Evolutionary conservation across 345 rosid genomes (phyloP).

Genomic region (Combretum micranthum): DNA sequence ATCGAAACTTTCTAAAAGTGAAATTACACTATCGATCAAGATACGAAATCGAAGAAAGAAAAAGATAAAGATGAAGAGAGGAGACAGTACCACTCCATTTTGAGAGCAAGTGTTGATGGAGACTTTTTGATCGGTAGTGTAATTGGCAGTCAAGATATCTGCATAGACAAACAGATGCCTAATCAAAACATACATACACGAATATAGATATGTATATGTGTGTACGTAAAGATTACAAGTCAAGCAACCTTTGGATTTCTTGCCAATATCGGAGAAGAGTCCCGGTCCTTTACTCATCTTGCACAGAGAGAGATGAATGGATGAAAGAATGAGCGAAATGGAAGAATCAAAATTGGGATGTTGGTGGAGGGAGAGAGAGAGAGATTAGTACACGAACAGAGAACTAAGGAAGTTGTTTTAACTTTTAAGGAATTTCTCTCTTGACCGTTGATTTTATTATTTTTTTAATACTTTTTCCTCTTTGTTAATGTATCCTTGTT

Average conservation of each 20-base stretch:
- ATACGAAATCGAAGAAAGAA: background rate
- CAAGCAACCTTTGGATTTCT: slow-evolving; percentile 67
- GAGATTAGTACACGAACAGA: too few relatives aligned
- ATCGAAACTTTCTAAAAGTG: background rate
- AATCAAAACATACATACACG: background rate
- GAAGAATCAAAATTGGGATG: too few relatives aligned
- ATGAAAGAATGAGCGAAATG: too few relatives aligned
- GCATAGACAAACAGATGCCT: background rate
- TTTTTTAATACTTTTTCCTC: too few relatives aligned
- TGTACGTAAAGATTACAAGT: background rate
- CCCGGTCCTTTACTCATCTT: slow-evolving; percentile 87
- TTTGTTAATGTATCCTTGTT: too few relatives aligned
- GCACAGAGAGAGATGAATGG: too few relatives aligned
- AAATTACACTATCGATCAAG: background rate
- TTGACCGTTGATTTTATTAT: too few relatives aligned
- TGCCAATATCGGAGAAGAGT: slow-evolving; percentile 85
- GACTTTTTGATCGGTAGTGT: slow-evolving; percentile 75
- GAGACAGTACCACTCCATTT: slow-evolving; percentile 66
- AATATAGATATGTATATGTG: slow-evolving; percentile 5
- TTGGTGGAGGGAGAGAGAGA: too few relatives aligned
- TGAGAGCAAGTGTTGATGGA: slow-evolving; percentile 56
- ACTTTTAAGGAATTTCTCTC: too few relatives aligned
- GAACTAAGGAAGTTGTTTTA: too few relatives aligned
- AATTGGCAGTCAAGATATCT: slow-evolving; percentile 89
- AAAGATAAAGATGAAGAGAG: background rate